A percentile compares a stretch with the other conserved stretches of the same genome.
Conservation (phyloP, 371 early-diverging fungal species). For the Rhizomucor miehei region DNA sequence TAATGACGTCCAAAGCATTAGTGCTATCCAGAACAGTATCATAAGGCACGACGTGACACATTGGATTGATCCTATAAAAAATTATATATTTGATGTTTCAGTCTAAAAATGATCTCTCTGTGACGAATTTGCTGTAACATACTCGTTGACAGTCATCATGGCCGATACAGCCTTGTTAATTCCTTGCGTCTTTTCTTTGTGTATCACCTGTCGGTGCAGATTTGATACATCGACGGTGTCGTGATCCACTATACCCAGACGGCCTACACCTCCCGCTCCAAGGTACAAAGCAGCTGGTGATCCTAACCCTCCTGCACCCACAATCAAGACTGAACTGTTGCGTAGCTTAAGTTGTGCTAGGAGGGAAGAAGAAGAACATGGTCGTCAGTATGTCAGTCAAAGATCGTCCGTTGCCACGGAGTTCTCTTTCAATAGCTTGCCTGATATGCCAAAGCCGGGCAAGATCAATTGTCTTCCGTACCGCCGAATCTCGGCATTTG, state of each 20-base stretch:
- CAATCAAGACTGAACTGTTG: conserved; percentile 80
- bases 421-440: conserved; percentile 30
- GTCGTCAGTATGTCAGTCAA: too few relatives aligned
- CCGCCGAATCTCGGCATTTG: conserved; percentile 74
- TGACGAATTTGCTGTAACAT: conserved; percentile 33
- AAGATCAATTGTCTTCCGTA: conserved; percentile 95
- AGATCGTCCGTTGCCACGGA: neutral
- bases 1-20: conserved; percentile 65
- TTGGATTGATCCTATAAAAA: conserved; percentile 49
- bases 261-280: conserved; percentile 89
- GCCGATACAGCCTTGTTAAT: conserved; percentile 85
- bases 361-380: too few relatives aligned
- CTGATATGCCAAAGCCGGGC: conserved; percentile 78
- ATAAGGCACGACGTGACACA: conserved; percentile 53
- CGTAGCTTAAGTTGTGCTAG: conserved; percentile 85
- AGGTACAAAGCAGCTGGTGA: conserved; percentile 91
- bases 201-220: conserved; percentile 96
- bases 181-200: conserved; percentile 75
- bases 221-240: conserved; percentile 95
- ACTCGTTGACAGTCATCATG: conserved; percentile 54
- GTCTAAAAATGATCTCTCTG: too few relatives aligned
- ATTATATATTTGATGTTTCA: neutral
- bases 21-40: conserved; percentile 58
- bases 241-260: conserved; percentile 94
- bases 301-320: conserved; percentile 98